Base-by-base conservation (phyloP, 2,329 filamentous ascomycete genomes). In the Truncatella angustata region DNA sequence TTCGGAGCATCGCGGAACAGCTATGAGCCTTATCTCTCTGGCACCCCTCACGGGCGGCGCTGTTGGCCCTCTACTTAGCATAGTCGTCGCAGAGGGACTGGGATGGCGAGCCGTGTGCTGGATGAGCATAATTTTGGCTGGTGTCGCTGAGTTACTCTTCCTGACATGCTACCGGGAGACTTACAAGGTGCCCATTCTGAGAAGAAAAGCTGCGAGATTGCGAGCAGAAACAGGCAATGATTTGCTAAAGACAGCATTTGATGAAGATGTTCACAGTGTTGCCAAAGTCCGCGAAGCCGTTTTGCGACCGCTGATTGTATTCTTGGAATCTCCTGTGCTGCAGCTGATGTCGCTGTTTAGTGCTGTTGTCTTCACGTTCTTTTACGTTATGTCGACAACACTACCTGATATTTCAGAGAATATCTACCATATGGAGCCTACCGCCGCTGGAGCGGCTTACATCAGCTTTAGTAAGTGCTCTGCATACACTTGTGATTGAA, bases 41-140 rank as follows among this genome's bases (percentile, higher is more conserved):
- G 79, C 82, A 2, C 81, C 82, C 0, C 67, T 86, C 3, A 63
- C 83, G 14, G 81, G 81, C 18, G 80, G 80, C 4, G 80, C 80
- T 3, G 63, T 82, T 5, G 81, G 81, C 0, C 82, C 82, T 2
- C 75, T 77, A 1, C 76, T 84, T 24, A 73, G 74, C 24, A 80
- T 80, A 7, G 73, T 74, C 2, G 76, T 85, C 39, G 77, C 81
- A 2, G 73, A 84, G 63, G 71, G 63, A 2, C 55, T 77, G 2
- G 81, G 81, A 3, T 86, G 82, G 82, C 68, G 81, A 26, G 61
- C 64, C 43, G 73, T 81, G 0, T 62, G 85, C 2, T 78, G 77
- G 70, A 73, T 82, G 52, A 72, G 73, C 7, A 75, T 72, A 2
- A 69, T 59, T 0, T 60, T 85, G 24, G 77, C 80, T 0, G 62